A percentile compares a stretch with the other conserved stretches of the same genome.
These are phyloP conservation scores for Penicillium sp. DNA, from an alignment of 2,329 filamentous ascomycete species.

Conservation along the genomic window DNA sequence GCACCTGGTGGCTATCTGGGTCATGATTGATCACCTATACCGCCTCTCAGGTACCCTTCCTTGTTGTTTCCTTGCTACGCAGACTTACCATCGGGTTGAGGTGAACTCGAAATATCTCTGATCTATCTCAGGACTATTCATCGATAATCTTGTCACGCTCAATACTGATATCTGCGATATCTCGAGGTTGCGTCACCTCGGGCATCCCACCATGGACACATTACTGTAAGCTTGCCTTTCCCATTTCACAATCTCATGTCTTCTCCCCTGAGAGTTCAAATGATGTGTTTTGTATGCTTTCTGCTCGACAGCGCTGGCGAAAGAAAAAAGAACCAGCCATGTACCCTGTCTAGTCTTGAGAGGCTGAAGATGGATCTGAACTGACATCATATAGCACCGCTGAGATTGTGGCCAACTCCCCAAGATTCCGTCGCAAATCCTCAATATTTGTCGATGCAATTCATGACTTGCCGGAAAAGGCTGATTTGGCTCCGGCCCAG, in stretches of 20 bases:
- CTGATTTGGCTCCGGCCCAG: slow-evolving; percentile 87
- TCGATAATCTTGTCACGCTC: neutral
- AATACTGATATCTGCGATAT: neutral
- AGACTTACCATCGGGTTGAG: neutral
- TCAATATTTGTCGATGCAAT: slow-evolving; percentile 97
- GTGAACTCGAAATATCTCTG: neutral
- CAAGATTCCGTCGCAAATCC: slow-evolving; percentile 84
- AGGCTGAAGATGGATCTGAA: slow-evolving; percentile 10
- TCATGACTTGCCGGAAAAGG: slow-evolving; percentile 82
- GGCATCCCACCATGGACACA: slow-evolving; percentile 44
- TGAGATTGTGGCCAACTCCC: slow-evolving; percentile 86
- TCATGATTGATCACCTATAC: slow-evolving; percentile 14
- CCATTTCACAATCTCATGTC: neutral
- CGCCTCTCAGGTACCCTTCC: slow-evolving; percentile 10
- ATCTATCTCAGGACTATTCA: neutral
- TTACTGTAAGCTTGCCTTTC: slow-evolving; percentile 41
- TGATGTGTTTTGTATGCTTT: neutral
- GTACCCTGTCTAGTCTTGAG: neutral
- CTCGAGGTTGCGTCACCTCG: neutral
- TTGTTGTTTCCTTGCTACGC: neutral
- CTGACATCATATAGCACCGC: slow-evolving; percentile 63
- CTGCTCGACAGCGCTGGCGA: neutral
- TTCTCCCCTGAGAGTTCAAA: neutral
- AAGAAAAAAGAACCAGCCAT: neutral
- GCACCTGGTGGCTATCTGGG: slow-evolving; percentile 6